Base-by-base conservation (phyloP, 345 rosid species). In the Citrus hindsii region DNA sequence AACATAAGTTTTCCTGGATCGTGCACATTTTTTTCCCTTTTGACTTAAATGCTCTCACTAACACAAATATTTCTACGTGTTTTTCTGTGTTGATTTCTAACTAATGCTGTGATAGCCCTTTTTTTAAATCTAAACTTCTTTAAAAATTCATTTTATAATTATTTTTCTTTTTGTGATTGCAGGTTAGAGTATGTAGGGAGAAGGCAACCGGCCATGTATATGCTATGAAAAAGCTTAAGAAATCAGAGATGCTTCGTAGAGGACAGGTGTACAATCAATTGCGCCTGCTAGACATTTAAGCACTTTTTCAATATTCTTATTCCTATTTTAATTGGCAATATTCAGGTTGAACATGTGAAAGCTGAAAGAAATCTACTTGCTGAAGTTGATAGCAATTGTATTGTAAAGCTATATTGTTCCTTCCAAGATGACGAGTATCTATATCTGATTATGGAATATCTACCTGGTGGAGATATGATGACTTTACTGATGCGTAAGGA, bases 381-480 rank as follows among this genome's bases (percentile, higher is more conserved):
- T 28, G 99, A 95, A 84, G 99, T 95, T 82, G 99, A 93, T 75
- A 95, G 98, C 86, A 95, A 91, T 79, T 95, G 99, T 83, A 95
- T 95, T 67, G 99, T 95, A 67, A 95, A 91, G 80, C 85, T 95
- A 79, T 95, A 95, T 84, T 95, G 98, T 82, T 95, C 99, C 74
- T 95, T 95, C 75, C 99, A 95, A 87, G 99, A 95, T 76, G 99
- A 95, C 55, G 99, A 92, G 73, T 95, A 85, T 81, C 83, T 95
- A 60, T 95, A 95, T 84, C 96, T 95, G 30, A 90, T 95, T 40
- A 95, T 95, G 99, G 99, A 96, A 88, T 96, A 96, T 88, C 79
- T 96, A 75, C 98, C 99, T 79, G 99, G 99, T 76, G 99, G 99
- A 82, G 99, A 96, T 91, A 91, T 96, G 98, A 96, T 96, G 99